phyloP scores from a whole-genome alignment of 164 flowering plant species.

The Echeveria elegans region DNA sequence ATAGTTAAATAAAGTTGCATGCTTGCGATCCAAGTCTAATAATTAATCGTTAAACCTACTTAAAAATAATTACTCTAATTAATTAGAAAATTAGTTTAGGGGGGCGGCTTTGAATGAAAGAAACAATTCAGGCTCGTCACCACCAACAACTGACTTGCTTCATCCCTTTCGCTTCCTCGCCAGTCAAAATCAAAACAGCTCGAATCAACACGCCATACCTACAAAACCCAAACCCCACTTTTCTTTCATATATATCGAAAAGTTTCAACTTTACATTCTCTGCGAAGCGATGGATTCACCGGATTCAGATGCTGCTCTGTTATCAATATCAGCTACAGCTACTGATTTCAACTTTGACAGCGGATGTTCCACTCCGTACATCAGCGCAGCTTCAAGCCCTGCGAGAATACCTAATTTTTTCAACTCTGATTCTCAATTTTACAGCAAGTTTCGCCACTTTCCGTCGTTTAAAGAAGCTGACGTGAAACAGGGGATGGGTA shows the following conservation, averaged over 20 bases:
- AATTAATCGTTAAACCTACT: neutral
- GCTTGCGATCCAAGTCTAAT: neutral
- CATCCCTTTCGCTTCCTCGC: neutral
- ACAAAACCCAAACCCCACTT: neutral
- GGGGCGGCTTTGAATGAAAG: neutral
- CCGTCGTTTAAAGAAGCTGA: constrained; percentile 9
- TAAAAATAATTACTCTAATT: neutral
- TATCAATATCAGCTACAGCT: constrained; percentile 7
- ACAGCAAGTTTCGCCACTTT: constrained; percentile 18
- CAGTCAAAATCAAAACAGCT: constrained; percentile 1
- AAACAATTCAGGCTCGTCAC: neutral
- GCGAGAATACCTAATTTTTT: constrained; percentile 24
- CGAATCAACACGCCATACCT: neutral
- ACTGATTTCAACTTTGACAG: constrained; percentile 54
- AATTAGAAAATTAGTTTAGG: neutral
- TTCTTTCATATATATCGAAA: neutral
- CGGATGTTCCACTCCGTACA: constrained; percentile 43
- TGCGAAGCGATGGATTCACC: neutral
- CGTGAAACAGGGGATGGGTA: neutral
- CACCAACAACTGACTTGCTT: neutral
- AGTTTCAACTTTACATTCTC: neutral
- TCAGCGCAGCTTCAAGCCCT: constrained; percentile 58
- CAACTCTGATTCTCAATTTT: constrained; percentile 37
- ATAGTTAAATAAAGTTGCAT: neutral
- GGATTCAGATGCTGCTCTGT: neutral